phyloP scores from a whole-genome alignment of 805 yeast genomes.

The Hanseniaspora hatyaiensis region DNA sequence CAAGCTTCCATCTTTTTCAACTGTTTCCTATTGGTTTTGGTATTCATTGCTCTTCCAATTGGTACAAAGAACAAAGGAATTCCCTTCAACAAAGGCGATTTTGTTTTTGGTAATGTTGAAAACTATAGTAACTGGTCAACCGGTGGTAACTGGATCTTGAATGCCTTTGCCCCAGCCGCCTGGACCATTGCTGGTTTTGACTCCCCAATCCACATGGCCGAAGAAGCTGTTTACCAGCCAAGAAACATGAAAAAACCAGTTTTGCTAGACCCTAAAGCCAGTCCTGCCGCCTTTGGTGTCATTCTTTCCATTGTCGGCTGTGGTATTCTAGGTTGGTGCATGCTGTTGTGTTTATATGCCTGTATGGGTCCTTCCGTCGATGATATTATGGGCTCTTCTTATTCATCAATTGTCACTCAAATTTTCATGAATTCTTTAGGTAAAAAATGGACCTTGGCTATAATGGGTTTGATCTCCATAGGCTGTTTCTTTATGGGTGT shows the following conservation, averaged over 20 bases:
- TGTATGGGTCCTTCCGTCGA: conserved; percentile 37
- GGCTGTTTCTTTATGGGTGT: conserved; percentile 60
- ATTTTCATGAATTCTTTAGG: conserved; percentile 51
- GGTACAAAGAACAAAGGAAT: conserved; percentile 32
- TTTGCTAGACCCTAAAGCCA: conserved; percentile 15
- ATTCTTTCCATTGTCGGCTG: conserved; percentile 46
- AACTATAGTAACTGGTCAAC: conserved; percentile 43
- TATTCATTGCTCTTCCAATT: conserved; percentile 48
- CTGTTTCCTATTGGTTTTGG: conserved; percentile 38
- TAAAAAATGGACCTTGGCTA: conserved; percentile 51
- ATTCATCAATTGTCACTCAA: conserved; percentile 56
- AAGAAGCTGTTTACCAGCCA: conserved; percentile 53
- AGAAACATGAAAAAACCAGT: conserved; percentile 23
- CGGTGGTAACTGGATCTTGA: conserved; percentile 44
- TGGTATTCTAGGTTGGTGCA: conserved; percentile 46
- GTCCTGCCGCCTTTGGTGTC: conserved; percentile 52
- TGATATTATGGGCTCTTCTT: conserved; percentile 31
- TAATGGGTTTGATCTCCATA: conserved; percentile 45
- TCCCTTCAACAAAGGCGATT: conserved; percentile 38
- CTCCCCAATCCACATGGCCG: conserved; percentile 60
- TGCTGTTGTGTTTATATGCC: conserved; percentile 44
- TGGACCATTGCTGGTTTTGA: conserved; percentile 71
- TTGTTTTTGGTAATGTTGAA: conserved; percentile 42
- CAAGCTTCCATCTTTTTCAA: conserved; percentile 43
- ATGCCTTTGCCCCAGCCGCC: conserved; percentile 50